Evolutionary conservation across 1,284 basidiomycete genomes (phyloP), one percentile per base, ranked within the genome.

Genomic region (Puccinia triticina): DNA sequence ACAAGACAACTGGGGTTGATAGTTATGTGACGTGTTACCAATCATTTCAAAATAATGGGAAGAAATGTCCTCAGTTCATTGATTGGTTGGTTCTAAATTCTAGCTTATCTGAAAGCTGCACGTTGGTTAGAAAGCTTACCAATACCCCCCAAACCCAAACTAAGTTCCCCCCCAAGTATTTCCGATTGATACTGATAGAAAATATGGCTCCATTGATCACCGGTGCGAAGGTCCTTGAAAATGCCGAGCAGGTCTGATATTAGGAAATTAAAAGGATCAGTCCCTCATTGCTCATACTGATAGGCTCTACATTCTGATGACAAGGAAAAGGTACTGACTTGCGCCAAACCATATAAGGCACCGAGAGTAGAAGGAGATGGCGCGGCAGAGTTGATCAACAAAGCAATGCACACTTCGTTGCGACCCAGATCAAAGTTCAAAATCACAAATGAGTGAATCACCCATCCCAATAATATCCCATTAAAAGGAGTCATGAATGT

Each of bases 151-250:
- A 53, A 7, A 69, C 32, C 61, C 61, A 78, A 69, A 78, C 66
- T 29, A 78, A 78, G 46, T 78, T 78, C 4, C 77, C 77, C n/a
- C 61, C 77, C 23, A 77, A 29, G 55, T 69, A 69, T 29, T 73
- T 43, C 32, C 50, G n/a, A 37, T 78, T 55, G 7, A 78, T 78
- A 21, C 77, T 78, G 7, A 69, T 34, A 43, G 77, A 61, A n/a
- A 69, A 78, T 53, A 78, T 26, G 1, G 77, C 43, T n/a, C 77
- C 77, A 32, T 46, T 53, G 16, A 61, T 64, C 26, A 50, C 50
- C 32, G 77, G 77, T 1, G 55, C 59, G 29, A 78, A 34, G 18
- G 77, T 78, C 26, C 77, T 37, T 26, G 77, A 61, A 53, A 78
- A 50, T 7, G 77, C 61, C 34, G 77, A 78, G 43, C 77, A 78